Evolutionary conservation across 306 rosid genomes (phyloP), one percentile per base, ranked within the genome.

Genomic region (Sesbania bispinosa): DNA sequence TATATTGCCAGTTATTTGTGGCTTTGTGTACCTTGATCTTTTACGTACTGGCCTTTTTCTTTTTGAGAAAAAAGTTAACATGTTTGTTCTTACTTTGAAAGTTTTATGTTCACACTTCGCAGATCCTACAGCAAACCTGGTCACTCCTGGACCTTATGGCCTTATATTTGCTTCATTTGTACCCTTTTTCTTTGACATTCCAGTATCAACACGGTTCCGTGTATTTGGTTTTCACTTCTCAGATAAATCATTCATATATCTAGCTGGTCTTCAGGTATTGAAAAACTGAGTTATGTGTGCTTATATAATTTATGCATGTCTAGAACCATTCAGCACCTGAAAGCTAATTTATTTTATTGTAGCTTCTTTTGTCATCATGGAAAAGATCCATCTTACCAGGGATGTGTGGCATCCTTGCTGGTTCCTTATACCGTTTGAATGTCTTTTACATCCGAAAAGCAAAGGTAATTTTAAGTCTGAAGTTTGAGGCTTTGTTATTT

Each of bases 341-440:
- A 85, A 58, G 54, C 66, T 73, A 67, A 61, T 63, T 78, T 69
- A 48, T 61, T 69, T 41, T 65, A 8, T 59, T 85, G 83, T 79
- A 95, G 99, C 97, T 95, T 71, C 92, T 95, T 80, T 82, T 95
- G 64, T 95, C 99, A 36, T 88, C 97, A 23, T 95, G 99, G 99
- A 91, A 78, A 75, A 85, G 87, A 82, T 95, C 99, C 54, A 75
- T 91, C 77, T 77, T 95, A 81, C 96, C 99, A 20, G 99, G 97
- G 75, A 23, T 89, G 48, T 95, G 97, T 69, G 99, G 99, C 70
- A 88, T 95, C 82, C 83, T 91, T 70, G 96, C 96, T 78, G 99
- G 99, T 72, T 72, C 92, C 74, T 72, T 95, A 51, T 95, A 95
- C 80, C 90, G 96, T 57, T 70, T 86, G 78, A 95, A 95, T 87